Base-by-base conservation (phyloP, 192 early-diverging fungal species). In the Mortierella hygrophila region DNA sequence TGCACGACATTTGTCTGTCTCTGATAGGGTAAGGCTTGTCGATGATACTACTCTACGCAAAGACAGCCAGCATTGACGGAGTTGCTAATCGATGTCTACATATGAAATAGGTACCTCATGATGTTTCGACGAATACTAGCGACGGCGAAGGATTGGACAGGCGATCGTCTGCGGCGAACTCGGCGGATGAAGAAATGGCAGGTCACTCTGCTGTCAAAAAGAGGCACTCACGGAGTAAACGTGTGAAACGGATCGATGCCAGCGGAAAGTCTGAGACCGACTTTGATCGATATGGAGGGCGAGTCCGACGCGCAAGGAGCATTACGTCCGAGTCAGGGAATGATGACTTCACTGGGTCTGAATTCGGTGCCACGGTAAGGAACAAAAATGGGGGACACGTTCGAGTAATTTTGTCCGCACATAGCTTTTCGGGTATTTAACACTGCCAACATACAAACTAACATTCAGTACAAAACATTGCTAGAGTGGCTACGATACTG, bases 1-100 rank as follows among this genome's bases (percentile, higher is more conserved):
- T 76, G 92, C 91, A 35, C 88, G 93, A 63, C 92, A 93, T 76
- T 73, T 93, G 38, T 76, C 88, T 4, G 68, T 88, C 42, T 92
- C 90, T 44, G 83, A 90, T 20, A 88, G 85, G 74, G 77, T 88
- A 81, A 70, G 46, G 29, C 20, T 37, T 65, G 29, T 65, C 13
- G n/a, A 65, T 15, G 15, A 15, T 65, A 29, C 29, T 65, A 15
- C 4, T 9, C 5, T 29, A 65, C 32, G 1, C 13, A 35, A 0
- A 4, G 10, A 32, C 18, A 52, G 4, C 49, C 49, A 32, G 32
- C 3, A 11, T 3, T 65, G 60, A 4, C 4, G 32, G n/a, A 65
- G 29, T 32, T 16, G 29, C 10, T 65, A 4, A 65, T 16, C 29
- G 29, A 65, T 65, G 26, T 23, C 13, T 44, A 21, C 16, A 32